A percentile compares a stretch with the other conserved stretches of the same genome.
Conservation (phyloP, 352 stramenopile species). For the Pilasporangium apinafurcum region DNA sequence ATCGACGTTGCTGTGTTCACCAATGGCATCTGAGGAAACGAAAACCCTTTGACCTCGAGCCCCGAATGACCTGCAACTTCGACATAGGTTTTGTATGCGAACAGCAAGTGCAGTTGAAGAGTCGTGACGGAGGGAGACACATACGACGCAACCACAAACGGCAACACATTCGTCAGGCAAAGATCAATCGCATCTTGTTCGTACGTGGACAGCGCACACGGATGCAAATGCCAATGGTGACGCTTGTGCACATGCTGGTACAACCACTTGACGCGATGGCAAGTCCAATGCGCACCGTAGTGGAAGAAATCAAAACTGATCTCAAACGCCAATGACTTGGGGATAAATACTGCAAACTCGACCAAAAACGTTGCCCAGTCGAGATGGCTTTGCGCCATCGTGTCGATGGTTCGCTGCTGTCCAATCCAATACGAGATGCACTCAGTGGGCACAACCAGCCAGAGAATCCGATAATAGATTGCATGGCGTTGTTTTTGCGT, state of each 20-base stretch:
- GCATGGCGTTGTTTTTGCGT: constrained; percentile 22
- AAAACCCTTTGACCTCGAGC: constrained; percentile 78
- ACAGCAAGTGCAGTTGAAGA: constrained; percentile 64
- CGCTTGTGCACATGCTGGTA: constrained; percentile 81
- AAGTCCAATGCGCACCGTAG: constrained; percentile 69
- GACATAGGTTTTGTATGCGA: constrained; percentile 88
- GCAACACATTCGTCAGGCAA: constrained; percentile 70
- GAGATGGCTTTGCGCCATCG: neutral
- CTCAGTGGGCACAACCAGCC: constrained; percentile 64
- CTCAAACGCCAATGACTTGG: constrained; percentile 82
- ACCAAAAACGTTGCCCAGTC: constrained; percentile 13
- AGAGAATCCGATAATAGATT: constrained; percentile 62
- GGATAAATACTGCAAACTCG: constrained; percentile 61
- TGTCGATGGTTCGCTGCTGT: constrained; percentile 5
- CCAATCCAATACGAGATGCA: constrained; percentile 55
- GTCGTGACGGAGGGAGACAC: constrained; percentile 38
- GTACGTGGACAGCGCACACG: constrained; percentile 79
- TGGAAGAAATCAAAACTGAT: constrained; percentile 85
- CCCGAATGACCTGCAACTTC: constrained; percentile 82
- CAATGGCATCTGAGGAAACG: constrained; percentile 80
- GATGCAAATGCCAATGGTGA: constrained; percentile 74
- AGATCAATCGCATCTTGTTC: constrained; percentile 76
- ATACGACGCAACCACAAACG: constrained; percentile 43
- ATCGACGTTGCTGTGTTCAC: constrained; percentile 37
- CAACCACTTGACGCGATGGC: constrained; percentile 56